Evolutionary conservation across 108 stramenopile species (phyloP).

Genomic region (Poteriospumella lacustris): DNA sequence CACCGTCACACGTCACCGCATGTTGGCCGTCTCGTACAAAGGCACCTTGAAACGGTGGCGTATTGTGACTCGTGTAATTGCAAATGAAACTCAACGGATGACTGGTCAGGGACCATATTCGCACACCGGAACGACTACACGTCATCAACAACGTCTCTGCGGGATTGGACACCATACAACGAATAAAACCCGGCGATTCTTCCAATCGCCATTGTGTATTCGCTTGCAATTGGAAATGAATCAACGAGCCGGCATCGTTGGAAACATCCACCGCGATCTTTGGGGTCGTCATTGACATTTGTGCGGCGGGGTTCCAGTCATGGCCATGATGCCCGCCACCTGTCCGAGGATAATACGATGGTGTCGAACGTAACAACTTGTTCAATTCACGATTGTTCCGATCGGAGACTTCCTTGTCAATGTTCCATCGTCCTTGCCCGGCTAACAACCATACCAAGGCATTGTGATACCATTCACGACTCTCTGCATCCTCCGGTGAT

Average conservation of each 20-base stretch:
- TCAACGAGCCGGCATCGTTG: neutral
- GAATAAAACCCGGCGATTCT: neutral
- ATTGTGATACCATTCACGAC: neutral
- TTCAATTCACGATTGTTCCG: neutral
- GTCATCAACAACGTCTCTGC: constrained; percentile 15
- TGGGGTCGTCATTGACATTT: constrained; percentile 24
- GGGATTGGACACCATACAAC: constrained; percentile 17
- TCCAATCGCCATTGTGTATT: neutral
- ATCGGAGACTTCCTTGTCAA: constrained; percentile 13
- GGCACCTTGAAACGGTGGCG: neutral
- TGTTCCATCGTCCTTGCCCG: constrained; percentile 25
- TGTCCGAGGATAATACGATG: neutral
- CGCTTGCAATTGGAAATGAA: neutral
- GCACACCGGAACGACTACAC: neutral
- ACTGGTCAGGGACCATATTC: neutral
- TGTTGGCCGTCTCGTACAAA: neutral
- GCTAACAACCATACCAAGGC: constrained; percentile 21
- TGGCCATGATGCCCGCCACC: too few relatives aligned
- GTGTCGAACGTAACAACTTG: neutral
- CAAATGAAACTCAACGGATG: neutral
- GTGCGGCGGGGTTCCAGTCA: constrained; percentile 23
- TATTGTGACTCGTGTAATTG: neutral
- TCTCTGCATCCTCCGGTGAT: neutral
- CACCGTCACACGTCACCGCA: neutral
- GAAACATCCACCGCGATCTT: constrained; percentile 12